Conservation (phyloP, 2,329 filamentous ascomycete species). For the Aspergillus sp. region DNA sequence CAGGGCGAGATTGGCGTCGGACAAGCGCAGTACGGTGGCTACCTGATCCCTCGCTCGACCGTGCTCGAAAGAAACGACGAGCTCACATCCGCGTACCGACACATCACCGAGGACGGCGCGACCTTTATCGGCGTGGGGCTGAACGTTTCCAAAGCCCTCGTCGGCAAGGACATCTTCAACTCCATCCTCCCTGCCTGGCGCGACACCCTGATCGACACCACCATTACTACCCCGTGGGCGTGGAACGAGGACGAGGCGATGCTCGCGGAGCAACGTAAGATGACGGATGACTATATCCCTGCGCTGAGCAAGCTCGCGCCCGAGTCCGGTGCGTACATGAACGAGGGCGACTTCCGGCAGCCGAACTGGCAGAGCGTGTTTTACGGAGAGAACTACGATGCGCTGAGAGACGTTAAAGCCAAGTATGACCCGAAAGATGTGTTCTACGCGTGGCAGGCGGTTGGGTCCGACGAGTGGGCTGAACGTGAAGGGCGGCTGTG, state of each 20-base stretch:
- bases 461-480: constrained; percentile 10
- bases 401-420: constrained; percentile 4
- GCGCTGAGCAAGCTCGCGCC: constrained; percentile 38
- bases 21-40: constrained; percentile 41
- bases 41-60: constrained; percentile 28
- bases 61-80: constrained; percentile 6
- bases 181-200: constrained; percentile 46
- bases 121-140: constrained; percentile 17
- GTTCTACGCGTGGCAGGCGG: constrained; percentile 7
- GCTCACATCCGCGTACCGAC: constrained; percentile 4
- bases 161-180: constrained; percentile 42
- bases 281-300: constrained; percentile 43
- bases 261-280: constrained; percentile 35
- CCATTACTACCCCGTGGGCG: constrained; percentile 39
- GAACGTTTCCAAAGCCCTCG: constrained; percentile 38
- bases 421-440: constrained; percentile 13
- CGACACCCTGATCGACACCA: constrained; percentile 42
- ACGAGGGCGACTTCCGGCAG: constrained; percentile 11
- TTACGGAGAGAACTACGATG: constrained; percentile 10
- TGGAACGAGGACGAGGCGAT: constrained; percentile 34
- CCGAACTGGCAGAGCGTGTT: constrained; percentile 10
- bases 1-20: constrained; percentile 33
- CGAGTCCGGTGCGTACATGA: constrained; percentile 17
- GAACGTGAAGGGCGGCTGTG: not conserved
- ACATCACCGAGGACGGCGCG: constrained; percentile 7